Evolutionary conservation across 176 grass and related monocot species (phyloP), one percentile per base, ranked within the genome.

Genomic region (Juncus inflexus): DNA sequence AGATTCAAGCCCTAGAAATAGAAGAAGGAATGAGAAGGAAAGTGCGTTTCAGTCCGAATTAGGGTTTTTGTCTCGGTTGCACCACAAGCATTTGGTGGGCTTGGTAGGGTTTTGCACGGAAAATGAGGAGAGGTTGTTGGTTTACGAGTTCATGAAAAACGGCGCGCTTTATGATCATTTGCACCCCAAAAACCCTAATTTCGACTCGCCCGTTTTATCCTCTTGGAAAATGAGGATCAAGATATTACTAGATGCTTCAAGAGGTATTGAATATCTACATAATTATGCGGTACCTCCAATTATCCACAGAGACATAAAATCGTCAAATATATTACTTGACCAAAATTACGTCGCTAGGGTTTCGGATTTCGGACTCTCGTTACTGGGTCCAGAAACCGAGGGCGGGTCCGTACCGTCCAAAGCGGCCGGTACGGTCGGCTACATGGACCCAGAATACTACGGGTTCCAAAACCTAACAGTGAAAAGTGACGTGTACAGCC

Each of bases 361-460:
- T 5, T 99, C 95, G 1, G 95, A 94, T 68, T 99, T 99, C 2
- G 95, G 95, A 3, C 69, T 99, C 11, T 99, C 95, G 5, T 74
- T 99, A 2, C 79, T 84, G 80, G 88, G 78, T 0, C 75, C 88
- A 4, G 75, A 81, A 41, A 16, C 87, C 6, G 65, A 68, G 9
- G 55, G 38, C 15, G 53, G 35, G 12, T 79, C 77, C 74, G 55
- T 79, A 49, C 54, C 67, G 7, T 60, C 45, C 64, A 86, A 79
- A 80, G 95, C 95, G 3, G 95, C 86, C 0, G 89, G 95, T 7
- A 99, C 89, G 12, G 78, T 90, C 11, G 95, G 95, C 15, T 99
- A 99, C 95, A 99, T 99, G 89, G 95, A 99, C 72, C 95, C 95
- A 7, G 95, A 99, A 72, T 99, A 99, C 78, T 99, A 99, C 61